Percentiles rank a stretch among this genome's conserved stretches.
Conservation (phyloP, 2,329 filamentous ascomycete genomes). For the Pleurostoma richardsiae region DNA sequence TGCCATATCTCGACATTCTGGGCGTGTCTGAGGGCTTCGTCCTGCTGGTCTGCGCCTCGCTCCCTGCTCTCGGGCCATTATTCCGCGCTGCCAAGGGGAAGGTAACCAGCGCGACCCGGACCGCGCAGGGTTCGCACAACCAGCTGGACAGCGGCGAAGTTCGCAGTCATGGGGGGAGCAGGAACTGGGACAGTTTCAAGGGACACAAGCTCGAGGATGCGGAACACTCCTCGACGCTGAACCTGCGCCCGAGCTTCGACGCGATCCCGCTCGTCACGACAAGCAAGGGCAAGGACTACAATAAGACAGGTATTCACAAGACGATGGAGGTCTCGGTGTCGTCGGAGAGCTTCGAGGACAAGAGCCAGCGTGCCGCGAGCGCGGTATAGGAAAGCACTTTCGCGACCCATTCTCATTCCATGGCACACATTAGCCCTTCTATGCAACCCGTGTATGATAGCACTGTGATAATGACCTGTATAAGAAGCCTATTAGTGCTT, state of each 20-base stretch:
- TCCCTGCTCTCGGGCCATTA: conserved; percentile 7
- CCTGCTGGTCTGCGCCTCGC: conserved; percentile 7
- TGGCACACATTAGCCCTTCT: too few species aligned
- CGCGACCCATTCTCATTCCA: too few species aligned
- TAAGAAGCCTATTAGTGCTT: too few species aligned
- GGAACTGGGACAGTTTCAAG: background rate
- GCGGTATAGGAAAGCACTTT: too few species aligned
- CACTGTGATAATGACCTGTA: too few species aligned
- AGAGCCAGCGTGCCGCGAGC: background rate
- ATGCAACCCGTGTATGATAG: too few species aligned
- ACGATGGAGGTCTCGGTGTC: background rate
- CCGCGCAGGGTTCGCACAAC: background rate
- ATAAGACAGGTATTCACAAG: background rate
- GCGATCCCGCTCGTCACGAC: background rate
- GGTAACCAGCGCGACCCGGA: background rate
- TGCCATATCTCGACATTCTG: conserved; percentile 18
- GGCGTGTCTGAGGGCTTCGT: conserved; percentile 13
- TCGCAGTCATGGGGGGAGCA: background rate
- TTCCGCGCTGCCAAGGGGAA: conserved; percentile 5
- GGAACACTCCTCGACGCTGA: background rate
- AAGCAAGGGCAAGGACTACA: background rate
- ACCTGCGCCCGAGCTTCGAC: background rate
- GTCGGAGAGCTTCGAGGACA: background rate
- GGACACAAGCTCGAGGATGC: background rate
- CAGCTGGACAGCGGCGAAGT: background rate